phyloP scores from a whole-genome alignment of 208 protist genomes.

The Crithidia bombi region DNA sequence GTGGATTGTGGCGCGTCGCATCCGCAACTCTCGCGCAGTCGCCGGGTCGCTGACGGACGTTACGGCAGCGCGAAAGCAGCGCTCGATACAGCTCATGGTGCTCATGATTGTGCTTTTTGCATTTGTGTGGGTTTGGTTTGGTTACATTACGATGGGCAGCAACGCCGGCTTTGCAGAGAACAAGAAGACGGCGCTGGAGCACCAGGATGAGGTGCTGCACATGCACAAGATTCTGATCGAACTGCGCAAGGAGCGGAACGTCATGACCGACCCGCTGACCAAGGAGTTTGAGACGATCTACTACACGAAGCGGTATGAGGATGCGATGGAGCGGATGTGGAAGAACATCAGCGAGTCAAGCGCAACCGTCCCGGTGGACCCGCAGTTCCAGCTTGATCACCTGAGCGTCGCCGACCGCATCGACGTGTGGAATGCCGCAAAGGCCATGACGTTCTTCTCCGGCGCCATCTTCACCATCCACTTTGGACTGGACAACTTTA shows the following conservation, averaged over 20 bases:
- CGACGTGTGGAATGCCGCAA: constrained; percentile 64
- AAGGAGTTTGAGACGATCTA: constrained; percentile 43
- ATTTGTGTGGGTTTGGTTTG: constrained; percentile 46
- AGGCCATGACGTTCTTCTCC: constrained; percentile 74
- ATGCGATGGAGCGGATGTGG: constrained; percentile 41
- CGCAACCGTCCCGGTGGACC: constrained; percentile 16
- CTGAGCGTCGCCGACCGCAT: constrained; percentile 34
- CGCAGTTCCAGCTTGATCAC: constrained; percentile 25
- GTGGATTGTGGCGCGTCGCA: constrained; percentile 34
- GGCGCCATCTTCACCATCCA: constrained; percentile 87
- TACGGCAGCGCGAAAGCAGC: constrained; percentile 49
- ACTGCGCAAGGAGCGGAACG: constrained; percentile 49
- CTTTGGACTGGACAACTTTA: constrained; percentile 79
- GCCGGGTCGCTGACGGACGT: constrained; percentile 27
- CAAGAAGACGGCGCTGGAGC: constrained; percentile 44
- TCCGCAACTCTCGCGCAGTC: constrained; percentile 27
- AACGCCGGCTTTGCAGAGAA: constrained; percentile 43
- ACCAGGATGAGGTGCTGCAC: constrained; percentile 58
- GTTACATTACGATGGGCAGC: constrained; percentile 40
- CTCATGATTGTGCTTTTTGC: constrained; percentile 42
- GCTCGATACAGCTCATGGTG: constrained; percentile 58
- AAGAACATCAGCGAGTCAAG: constrained; percentile 44
- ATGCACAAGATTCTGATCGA: constrained; percentile 61
- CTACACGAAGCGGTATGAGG: constrained; percentile 42
- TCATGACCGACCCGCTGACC: constrained; percentile 46